Evolutionary conservation across 805 yeast species (phyloP).

Genomic region (Yarrowia hollandica): DNA sequence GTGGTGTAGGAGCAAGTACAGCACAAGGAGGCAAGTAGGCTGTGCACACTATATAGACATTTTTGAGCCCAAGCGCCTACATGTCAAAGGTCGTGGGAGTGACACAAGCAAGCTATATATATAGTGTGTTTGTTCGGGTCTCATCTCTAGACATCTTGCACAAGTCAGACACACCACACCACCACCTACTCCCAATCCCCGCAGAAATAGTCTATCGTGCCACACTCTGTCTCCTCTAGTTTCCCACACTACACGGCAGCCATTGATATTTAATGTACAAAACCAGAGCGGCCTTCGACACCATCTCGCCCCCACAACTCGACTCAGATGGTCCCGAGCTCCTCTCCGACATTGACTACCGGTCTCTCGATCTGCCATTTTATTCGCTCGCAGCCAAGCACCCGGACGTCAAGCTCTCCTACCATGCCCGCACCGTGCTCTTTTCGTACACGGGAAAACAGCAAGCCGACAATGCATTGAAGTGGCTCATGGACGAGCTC

Average conservation of each 20-base stretch:
- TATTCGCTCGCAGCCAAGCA: constrained; percentile 27
- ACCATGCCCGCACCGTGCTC: constrained; percentile 18
- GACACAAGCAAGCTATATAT: too few relatives aligned
- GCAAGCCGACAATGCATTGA: constrained; percentile 44
- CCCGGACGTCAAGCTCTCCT: constrained; percentile 23
- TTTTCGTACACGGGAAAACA: constrained; percentile 25
- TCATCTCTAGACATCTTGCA: not conserved
- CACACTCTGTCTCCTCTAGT: not conserved
- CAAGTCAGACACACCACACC: too few relatives aligned
- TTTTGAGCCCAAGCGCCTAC: too few relatives aligned
- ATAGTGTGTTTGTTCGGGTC: not conserved
- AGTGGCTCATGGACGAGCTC: constrained; percentile 50
- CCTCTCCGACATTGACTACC: constrained; percentile 24
- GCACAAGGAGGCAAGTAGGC: too few relatives aligned
- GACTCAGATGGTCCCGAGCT: constrained; percentile 11
- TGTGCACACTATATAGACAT: too few relatives aligned
- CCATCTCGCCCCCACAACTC: constrained; percentile 25
- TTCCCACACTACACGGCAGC: not conserved
- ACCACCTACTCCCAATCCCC: constrained; percentile 3
- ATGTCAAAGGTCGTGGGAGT: too few relatives aligned
- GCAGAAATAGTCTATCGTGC: constrained; percentile 20
- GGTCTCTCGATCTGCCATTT: constrained; percentile 27
- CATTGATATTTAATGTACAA: constrained; percentile 25
- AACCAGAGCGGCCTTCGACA: constrained; percentile 29
- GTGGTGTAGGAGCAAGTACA: too few relatives aligned